These are phyloP conservation scores for Pulveroboletus sp. DNA, from an alignment of 768 basidiomycete species.

Conservation along the genomic window DNA sequence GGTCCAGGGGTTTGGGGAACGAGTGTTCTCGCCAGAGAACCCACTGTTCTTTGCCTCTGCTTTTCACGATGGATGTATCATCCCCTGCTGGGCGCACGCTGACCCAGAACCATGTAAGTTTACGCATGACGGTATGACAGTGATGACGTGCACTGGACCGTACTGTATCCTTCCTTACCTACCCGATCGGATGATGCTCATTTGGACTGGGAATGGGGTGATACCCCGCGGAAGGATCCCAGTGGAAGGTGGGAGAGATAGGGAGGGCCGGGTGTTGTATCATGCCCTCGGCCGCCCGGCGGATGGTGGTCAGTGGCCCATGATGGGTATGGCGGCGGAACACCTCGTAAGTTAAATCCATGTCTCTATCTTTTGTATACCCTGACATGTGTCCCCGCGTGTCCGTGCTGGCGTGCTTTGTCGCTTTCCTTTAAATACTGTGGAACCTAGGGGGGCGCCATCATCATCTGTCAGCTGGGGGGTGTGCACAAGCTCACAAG, in stretches of 20 bases:
- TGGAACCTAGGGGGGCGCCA: neutral
- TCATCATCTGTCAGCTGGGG: slow-evolving; percentile 2
- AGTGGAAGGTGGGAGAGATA: slow-evolving; percentile 5
- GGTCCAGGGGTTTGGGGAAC: neutral
- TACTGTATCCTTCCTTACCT: slow-evolving; percentile 4
- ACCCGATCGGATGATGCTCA: slow-evolving; percentile 1
- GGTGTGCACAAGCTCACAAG: neutral
- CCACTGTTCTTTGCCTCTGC: slow-evolving; percentile 1
- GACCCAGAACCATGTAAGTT: neutral
- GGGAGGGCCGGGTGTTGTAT: slow-evolving; percentile 1
- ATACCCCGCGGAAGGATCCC: neutral
- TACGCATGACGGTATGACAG: neutral
- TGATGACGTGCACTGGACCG: neutral
- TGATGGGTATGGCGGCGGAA: slow-evolving; percentile 1
- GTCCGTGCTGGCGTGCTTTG: neutral
- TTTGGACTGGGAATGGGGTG: neutral
- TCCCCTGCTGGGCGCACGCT: neutral
- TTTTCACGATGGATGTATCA: neutral
- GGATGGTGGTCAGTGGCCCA: neutral
- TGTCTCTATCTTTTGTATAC: neutral
- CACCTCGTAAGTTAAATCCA: slow-evolving; percentile 1
- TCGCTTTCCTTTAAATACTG: neutral
- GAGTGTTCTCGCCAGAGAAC: neutral
- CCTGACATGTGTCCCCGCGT: neutral
- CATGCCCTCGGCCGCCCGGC: neutral